These are phyloP conservation scores for Salvia miltiorrhiza DNA, from an alignment of 257 asterid genomes.

Conservation along the genomic window DNA sequence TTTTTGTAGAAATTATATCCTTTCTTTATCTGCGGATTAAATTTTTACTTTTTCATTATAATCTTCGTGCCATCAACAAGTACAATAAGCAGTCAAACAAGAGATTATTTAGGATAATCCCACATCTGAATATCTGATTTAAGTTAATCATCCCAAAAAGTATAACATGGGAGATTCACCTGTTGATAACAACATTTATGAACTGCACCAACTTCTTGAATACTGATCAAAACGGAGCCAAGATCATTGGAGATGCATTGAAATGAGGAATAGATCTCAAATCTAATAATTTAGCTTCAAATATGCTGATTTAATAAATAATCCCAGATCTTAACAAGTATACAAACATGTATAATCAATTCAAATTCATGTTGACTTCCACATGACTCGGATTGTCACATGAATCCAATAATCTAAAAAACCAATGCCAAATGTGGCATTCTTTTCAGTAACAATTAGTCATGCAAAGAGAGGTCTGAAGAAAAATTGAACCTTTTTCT, in stretches of 20 bases:
- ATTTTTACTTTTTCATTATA: no score
- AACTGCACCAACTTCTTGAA: no score
- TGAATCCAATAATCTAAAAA: not conserved
- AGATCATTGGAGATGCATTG: not conserved
- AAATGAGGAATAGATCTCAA: constrained; percentile 18
- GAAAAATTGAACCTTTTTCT: not conserved
- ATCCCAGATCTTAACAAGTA: constrained; percentile 7
- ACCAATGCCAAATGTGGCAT: constrained; percentile 1
- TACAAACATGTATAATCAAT: constrained; percentile 12
- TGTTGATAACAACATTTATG: not conserved
- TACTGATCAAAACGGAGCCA: not conserved
- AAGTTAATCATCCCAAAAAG: no score
- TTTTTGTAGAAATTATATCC: no score
- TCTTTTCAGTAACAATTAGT: not conserved
- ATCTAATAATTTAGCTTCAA: constrained; percentile 13
- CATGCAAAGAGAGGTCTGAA: not conserved
- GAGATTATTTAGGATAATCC: no score
- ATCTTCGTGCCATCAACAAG: no score
- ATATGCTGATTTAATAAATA: not conserved
- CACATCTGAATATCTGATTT: no score
- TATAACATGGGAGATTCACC: no score
- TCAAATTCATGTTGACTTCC: constrained; percentile 10
- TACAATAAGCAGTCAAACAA: no score
- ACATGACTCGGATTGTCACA: not conserved
- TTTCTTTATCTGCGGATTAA: no score